These are phyloP conservation scores for Xylaria polymorpha DNA, from an alignment of 2,329 filamentous ascomycete genomes.

Conservation along the genomic window DNA sequence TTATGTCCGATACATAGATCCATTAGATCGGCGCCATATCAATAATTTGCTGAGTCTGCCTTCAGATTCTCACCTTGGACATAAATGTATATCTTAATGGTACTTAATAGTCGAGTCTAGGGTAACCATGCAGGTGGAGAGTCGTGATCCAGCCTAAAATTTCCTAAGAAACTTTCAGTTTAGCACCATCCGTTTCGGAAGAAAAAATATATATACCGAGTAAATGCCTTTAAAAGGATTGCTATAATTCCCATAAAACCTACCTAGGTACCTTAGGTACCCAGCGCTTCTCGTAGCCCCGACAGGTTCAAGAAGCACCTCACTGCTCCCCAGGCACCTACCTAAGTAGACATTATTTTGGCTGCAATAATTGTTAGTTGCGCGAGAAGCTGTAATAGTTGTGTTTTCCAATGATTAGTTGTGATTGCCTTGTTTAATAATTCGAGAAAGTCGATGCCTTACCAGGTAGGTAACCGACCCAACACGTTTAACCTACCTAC, in stretches of 20 bases:
- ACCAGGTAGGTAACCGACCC: too few species aligned
- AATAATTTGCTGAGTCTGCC: not conserved
- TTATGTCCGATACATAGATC: too few species aligned
- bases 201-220: not conserved
- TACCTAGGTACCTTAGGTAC: not conserved
- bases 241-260: too few species aligned
- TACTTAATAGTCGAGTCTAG: not conserved
- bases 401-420: not conserved
- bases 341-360: not conserved
- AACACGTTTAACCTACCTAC: too few species aligned
- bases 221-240: not conserved
- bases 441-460: not conserved
- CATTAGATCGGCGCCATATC: not conserved
- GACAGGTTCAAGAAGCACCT: too few species aligned
- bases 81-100: not conserved
- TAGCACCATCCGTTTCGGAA: too few species aligned
- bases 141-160: too few species aligned
- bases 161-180: too few species aligned
- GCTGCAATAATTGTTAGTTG: not conserved
- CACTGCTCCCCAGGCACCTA: too few species aligned
- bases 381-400: not conserved
- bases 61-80: not conserved
- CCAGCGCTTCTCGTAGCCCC: too few species aligned
- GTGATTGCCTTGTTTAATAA: not conserved
- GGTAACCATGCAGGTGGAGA: constrained; percentile 17